Conservation (phyloP, 306 rosid species). For the Trichosanthes truncata region DNA sequence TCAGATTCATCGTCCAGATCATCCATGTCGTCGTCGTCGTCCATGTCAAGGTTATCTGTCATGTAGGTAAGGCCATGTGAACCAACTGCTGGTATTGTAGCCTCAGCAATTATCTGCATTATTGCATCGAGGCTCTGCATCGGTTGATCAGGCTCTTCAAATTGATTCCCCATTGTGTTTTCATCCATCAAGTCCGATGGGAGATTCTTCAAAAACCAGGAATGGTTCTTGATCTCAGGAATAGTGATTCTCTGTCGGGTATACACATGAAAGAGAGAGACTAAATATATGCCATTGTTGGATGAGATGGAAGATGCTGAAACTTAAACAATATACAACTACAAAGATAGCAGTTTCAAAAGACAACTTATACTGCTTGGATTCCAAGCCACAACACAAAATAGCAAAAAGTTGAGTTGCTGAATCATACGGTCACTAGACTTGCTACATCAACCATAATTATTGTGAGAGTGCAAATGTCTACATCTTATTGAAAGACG, state of each 20-base stretch:
- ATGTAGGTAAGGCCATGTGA: constrained; percentile 28
- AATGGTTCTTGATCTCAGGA: constrained; percentile 66
- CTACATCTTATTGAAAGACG: not conserved
- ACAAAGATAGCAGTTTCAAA: not conserved
- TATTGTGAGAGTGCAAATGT: not conserved
- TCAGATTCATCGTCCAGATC: constrained; percentile 69
- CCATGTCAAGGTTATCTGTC: constrained; percentile 46
- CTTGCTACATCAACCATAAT: not conserved
- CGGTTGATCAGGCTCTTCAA: constrained; percentile 86
- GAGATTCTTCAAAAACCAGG: constrained; percentile 79
- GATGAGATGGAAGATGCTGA: not conserved
- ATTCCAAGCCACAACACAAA: not conserved
- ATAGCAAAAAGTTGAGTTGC: not conserved
- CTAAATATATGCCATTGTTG: not conserved
- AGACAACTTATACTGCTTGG: not conserved
- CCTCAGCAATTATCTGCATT: constrained; percentile 93
- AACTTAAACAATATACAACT: not conserved
- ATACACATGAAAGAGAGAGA: not conserved
- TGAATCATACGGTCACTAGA: not conserved
- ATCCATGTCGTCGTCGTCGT: constrained; percentile 62
- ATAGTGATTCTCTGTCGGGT: constrained; percentile 66
- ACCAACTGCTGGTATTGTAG: constrained; percentile 78
- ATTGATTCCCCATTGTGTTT: constrained; percentile 43
- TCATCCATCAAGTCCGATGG: constrained; percentile 76
- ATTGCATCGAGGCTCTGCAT: constrained; percentile 69